Percentiles rank a stretch among this genome's conserved stretches.
Evolutionary conservation across 176 grass and related monocot genomes (phyloP).

Genomic region (Avena atlantica): DNA sequence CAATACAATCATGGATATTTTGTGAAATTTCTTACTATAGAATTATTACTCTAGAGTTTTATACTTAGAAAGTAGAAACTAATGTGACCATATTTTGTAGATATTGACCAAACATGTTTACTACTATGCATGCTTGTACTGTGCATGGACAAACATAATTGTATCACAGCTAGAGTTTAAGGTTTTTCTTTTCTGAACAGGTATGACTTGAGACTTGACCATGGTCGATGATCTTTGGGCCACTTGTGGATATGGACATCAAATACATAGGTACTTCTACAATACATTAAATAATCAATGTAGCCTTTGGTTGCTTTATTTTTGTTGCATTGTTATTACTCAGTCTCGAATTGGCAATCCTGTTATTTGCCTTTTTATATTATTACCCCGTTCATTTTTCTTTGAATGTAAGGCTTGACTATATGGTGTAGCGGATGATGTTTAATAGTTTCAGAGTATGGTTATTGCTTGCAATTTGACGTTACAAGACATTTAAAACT

Average conservation of each 20-base stretch:
- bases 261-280: background rate
- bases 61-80: background rate
- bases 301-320: background rate
- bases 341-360: background rate
- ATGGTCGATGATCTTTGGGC: conserved; percentile 5
- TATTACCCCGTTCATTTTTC: background rate
- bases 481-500: background rate
- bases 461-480: background rate
- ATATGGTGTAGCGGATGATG: background rate
- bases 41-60: background rate
- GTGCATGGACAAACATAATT: background rate
- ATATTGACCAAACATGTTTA: background rate
- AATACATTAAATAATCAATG: background rate
- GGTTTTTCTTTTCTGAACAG: background rate
- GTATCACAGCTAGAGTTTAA: background rate
- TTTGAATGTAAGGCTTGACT: conserved; percentile 16
- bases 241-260: background rate
- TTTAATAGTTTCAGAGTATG: background rate
- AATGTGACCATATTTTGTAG: background rate
- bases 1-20: background rate
- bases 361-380: background rate
- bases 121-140: background rate
- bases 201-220: background rate
- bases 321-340: background rate
- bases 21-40: conserved; percentile 10